Evolutionary conservation across 140 eudicot genomes (phyloP).

Genomic region (Stevia rebaudiana): DNA sequence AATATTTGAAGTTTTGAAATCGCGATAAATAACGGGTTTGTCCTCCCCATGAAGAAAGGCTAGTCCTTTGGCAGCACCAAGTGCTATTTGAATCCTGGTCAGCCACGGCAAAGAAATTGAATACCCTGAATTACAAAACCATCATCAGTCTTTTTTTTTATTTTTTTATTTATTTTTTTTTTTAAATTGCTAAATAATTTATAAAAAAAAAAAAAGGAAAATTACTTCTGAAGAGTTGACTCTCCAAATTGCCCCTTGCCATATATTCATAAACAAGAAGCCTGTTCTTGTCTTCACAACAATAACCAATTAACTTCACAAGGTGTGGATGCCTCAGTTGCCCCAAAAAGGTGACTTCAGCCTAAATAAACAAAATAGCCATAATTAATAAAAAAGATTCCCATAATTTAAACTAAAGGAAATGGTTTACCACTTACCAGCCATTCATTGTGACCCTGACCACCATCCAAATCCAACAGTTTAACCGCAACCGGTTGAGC

Average conservation of each 20-base stretch:
- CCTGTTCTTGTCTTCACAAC: conserved; percentile 82
- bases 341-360: conserved; percentile 88
- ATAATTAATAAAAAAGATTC: neutral
- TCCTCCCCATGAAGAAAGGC: conserved; percentile 88
- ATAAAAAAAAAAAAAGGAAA: neutral
- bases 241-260: conserved; percentile 78
- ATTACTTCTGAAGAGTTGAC: conserved; percentile 71
- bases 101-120: conserved; percentile 76
- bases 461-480: conserved; percentile 70
- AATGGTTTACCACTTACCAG: conserved; percentile 44
- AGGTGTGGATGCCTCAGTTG: conserved; percentile 90
- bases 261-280: conserved; percentile 92
- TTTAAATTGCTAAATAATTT: neutral
- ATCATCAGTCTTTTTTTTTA: neutral
- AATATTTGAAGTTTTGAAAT: conserved; percentile 85
- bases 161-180: neutral
- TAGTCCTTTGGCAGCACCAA: conserved; percentile 91
- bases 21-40: conserved; percentile 84
- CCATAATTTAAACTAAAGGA: neutral
- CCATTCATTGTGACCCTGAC: conserved; percentile 92
- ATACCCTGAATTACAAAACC: conserved; percentile 45
- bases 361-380: conserved; percentile 25
- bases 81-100: conserved; percentile 71
- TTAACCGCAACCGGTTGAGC: conserved; percentile 94
- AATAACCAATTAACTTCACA: conserved; percentile 88